phyloP scores from a whole-genome alignment of 2,329 filamentous ascomycete genomes.

The Fusarium cicatricum region DNA sequence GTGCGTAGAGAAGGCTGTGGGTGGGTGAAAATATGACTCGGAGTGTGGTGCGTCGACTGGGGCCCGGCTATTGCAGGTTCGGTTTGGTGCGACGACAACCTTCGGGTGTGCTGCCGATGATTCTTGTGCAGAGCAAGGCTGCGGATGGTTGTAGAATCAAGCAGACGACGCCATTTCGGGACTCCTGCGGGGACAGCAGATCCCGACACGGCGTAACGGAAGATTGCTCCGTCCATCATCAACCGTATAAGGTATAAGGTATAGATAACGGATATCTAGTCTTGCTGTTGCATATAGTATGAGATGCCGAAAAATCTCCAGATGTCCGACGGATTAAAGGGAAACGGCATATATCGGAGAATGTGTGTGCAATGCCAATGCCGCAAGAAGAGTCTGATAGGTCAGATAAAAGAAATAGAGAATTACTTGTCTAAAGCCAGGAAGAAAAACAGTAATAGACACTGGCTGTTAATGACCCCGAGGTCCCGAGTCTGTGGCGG shows the following conservation, averaged over 20 bases:
- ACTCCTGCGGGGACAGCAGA: slow-evolving; percentile 20
- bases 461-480: neutral
- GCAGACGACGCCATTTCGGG: slow-evolving; percentile 19
- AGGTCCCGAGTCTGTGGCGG: neutral
- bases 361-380: slow-evolving; percentile 5
- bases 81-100: slow-evolving; percentile 28
- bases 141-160: neutral
- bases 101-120: slow-evolving; percentile 27
- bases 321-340: slow-evolving; percentile 21
- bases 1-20: slow-evolving; percentile 14
- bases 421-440: neutral
- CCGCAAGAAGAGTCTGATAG: slow-evolving; percentile 10
- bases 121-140: neutral
- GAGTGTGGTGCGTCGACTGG: slow-evolving; percentile 26
- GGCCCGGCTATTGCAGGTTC: slow-evolving; percentile 34
- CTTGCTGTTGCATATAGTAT: slow-evolving; percentile 19
- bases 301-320: slow-evolving; percentile 36
- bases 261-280: slow-evolving; percentile 6
- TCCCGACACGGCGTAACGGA: slow-evolving; percentile 31
- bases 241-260: too few species aligned
- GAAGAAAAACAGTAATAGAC: too few species aligned
- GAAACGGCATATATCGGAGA: slow-evolving; percentile 2
- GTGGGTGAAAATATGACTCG: slow-evolving; percentile 25
- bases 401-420: slow-evolving; percentile 1
- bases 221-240: slow-evolving; percentile 29